Base-by-base conservation (phyloP, 2,329 filamentous ascomycete species). In the Botryosphaeria dothidea region DNA sequence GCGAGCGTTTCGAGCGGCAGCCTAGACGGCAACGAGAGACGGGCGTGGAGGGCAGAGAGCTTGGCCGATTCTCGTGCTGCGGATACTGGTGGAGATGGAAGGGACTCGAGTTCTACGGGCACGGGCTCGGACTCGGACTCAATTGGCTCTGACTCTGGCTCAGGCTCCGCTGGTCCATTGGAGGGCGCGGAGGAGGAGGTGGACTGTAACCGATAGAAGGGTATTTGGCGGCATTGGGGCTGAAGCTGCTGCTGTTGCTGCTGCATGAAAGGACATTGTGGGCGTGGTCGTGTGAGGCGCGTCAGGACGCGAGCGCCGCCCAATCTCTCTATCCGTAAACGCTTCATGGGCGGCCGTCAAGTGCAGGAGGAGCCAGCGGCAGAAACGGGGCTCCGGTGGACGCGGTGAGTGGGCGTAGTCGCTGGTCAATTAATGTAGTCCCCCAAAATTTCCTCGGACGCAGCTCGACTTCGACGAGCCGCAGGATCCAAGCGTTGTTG, bases 11-110 rank as follows among this genome's bases (percentile, higher is more conserved):
- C 86, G 66, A 96, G 80, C 38, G 95, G 94, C 68, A 98, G 85
- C 79, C 90, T 91, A 68, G 86, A 85, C 25, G 93, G 90, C 65
- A 99, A 88, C 45, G 88, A 88, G 67, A 99, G 86, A 78, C 95
- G 91, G 71, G 93, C 92, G 78, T 97, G 93, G 51, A 99, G 87
- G 69, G 95, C 93, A 68, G 93, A 89, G 71, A 99, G 90, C 82
- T 97, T 98, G 68, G 93, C 89, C 52, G 94, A 98, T 69, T 83
- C 78, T 66, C 84, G 80, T 48, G 92, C 90, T 69, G 84, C 84
- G 71, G 85, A 81, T 69, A 88, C 87, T 63, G 86, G 86, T 69
- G 92, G 92, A 72, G 92, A 94, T 62, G 92, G 90, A 68, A 90
- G 83, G 67, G 74, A 67, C 71, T 79, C 77, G 31, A 62, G 58